These are phyloP conservation scores for Solanum appendiculatum DNA, from an alignment of 257 asterid species.

Conservation along the genomic window DNA sequence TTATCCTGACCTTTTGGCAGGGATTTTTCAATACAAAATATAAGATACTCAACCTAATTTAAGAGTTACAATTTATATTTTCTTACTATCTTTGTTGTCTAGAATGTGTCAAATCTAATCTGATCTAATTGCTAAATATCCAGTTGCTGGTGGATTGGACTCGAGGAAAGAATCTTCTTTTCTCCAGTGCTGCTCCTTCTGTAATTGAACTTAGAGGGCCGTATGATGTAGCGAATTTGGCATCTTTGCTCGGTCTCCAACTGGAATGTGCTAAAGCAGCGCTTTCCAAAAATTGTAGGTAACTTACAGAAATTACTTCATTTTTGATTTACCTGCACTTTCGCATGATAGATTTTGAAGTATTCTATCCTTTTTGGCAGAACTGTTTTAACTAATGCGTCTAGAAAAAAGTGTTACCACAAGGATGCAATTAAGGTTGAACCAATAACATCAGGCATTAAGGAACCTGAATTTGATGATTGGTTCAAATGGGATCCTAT, in stretches of 20 bases:
- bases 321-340: neutral
- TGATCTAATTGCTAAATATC: slow-evolving; percentile 6
- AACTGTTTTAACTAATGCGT: slow-evolving; percentile 56
- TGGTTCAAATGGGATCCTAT: slow-evolving; percentile 93
- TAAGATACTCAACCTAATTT: neutral
- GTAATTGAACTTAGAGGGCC: slow-evolving; percentile 83
- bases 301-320: slow-evolving; percentile 4
- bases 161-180: slow-evolving; percentile 64
- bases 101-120: slow-evolving; percentile 1
- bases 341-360: neutral
- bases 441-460: slow-evolving; percentile 35
- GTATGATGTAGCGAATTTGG: slow-evolving; percentile 71
- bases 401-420: slow-evolving; percentile 56
- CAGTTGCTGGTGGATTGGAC: slow-evolving; percentile 97
- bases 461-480: slow-evolving; percentile 33
- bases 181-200: slow-evolving; percentile 72
- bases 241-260: slow-evolving; percentile 55
- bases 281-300: slow-evolving; percentile 85
- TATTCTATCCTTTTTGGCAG: slow-evolving; percentile 26
- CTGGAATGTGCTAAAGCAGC: slow-evolving; percentile 76
- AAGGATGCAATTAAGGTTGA: slow-evolving; percentile 80
- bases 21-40: neutral
- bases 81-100: neutral
- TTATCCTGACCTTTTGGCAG: neutral
- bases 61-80: neutral